Conservation (phyloP, 352 stramenopile species). For the Phytophthora pinifolia region DNA sequence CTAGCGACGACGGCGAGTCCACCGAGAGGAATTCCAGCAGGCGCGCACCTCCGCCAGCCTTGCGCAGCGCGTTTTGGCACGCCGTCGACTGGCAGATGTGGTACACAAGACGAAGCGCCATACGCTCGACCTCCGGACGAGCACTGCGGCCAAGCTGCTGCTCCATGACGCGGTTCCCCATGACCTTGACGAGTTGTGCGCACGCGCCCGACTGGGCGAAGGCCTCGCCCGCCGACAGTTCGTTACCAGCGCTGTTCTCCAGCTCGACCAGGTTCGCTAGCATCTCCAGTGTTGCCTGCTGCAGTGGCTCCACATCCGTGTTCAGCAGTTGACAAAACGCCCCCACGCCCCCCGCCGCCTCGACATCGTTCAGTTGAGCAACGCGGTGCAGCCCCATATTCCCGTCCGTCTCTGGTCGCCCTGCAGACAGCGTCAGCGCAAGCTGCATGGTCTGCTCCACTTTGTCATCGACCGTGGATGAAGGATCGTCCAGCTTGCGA, state of each 20-base stretch:
- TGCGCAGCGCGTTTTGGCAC: conserved; percentile 70
- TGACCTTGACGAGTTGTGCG: conserved; percentile 50
- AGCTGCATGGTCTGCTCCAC: conserved; percentile 71
- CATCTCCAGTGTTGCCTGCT: conserved; percentile 69
- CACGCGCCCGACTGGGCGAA: conserved; percentile 68
- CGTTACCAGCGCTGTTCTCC: conserved; percentile 70
- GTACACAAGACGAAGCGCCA: conserved; percentile 72
- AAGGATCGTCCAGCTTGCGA: conserved; percentile 49
- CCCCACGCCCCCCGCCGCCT: conserved; percentile 69
- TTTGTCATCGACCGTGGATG: conserved; percentile 51
- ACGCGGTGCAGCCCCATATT: conserved; percentile 77
- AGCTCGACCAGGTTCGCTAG: conserved; percentile 75
- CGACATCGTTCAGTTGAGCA: conserved; percentile 83
- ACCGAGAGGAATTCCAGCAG: conserved; percentile 58
- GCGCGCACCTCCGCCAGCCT: conserved; percentile 48
- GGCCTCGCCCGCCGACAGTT: conserved; percentile 58
- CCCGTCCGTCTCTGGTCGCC: conserved; percentile 56
- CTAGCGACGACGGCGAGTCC: conserved; percentile 49
- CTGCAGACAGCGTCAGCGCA: conserved; percentile 49
- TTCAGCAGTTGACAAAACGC: conserved; percentile 73
- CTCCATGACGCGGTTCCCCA: conserved; percentile 63
- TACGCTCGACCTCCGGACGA: conserved; percentile 64
- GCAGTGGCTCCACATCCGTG: conserved; percentile 51
- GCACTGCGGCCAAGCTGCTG: conserved; percentile 43
- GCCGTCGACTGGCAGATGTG: conserved; percentile 64